Evolutionary conservation across 106 monocot genomes (phyloP), one percentile per base, ranked within the genome.

Genomic region (Phalaenopsis aphrodite): DNA sequence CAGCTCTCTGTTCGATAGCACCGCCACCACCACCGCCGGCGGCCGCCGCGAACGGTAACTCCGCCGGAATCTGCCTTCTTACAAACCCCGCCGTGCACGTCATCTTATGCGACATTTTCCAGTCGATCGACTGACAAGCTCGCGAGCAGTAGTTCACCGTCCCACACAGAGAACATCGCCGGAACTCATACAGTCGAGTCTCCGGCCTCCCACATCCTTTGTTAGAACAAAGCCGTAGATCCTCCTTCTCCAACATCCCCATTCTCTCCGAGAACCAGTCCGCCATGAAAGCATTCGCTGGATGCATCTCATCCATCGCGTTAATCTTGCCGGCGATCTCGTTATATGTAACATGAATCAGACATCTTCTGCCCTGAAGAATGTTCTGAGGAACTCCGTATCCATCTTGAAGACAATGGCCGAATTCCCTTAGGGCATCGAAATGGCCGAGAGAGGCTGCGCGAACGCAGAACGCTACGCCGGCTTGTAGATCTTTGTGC

Each of bases 401-500:
- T 21, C 91, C 94, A 81, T 94, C 94, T 83, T 90, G 89, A 30
- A 94, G 92, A 77, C 91, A 94, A 87, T 94, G 91, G 47, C 94
- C 94, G 77, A 94, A 83, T 88, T 92, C 94, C 3, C 94, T 89
- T 56, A 94, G 74, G 24, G 94, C 94, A 77, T 91, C 88, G n/a
- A 91, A 64, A 83, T 91, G 88, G 66, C 91, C 91, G 11, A 94
- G 80, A n/a, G 55, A 78, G 2, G 91, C 91, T 11, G 94, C 86
- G 46, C 88, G 79, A 24, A 86, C 92, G 72, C 94, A 92, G 68
- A 91, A 86, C 61, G 87, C 84, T 37, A 89, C 91, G 24, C 91
- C 94, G 18, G 89, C 89, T 17, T 84, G 87, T 68, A 88, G 88
- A 83, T 94, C 88, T 82, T 87, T 88, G 78, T 90, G 79, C 75